phyloP scores from a whole-genome alignment of 2,329 filamentous ascomycete genomes.

The Sporothrix phasma region DNA sequence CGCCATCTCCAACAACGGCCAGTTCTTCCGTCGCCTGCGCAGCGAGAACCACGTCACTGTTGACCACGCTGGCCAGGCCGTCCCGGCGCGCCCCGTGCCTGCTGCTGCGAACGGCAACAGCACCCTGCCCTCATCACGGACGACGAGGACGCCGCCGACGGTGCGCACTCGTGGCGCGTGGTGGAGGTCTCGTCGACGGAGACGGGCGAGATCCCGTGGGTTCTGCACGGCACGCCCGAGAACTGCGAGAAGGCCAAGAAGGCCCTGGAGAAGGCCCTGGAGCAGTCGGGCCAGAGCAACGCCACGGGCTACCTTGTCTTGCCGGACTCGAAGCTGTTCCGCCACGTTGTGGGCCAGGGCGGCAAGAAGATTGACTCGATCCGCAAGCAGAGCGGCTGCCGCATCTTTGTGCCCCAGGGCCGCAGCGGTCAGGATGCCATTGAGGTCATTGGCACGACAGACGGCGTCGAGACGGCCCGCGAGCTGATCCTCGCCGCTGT shows the following conservation, averaged over 20 bases:
- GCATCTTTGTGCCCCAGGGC: constrained; percentile 80
- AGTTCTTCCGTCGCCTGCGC: constrained; percentile 84
- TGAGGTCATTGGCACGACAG: constrained; percentile 70
- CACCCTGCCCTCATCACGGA: constrained; percentile 85
- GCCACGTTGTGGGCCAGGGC: constrained; percentile 78
- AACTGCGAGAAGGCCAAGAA: constrained; percentile 74
- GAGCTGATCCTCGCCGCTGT: constrained; percentile 83
- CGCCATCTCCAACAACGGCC: constrained; percentile 73
- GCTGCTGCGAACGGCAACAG: constrained; percentile 52
- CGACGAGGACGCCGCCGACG: constrained; percentile 53
- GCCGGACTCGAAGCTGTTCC: constrained; percentile 80
- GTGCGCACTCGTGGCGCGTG: constrained; percentile 74
- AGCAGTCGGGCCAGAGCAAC: constrained; percentile 57
- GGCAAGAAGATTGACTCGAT: constrained; percentile 90
- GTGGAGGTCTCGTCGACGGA: constrained; percentile 51
- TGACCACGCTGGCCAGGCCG: constrained; percentile 73
- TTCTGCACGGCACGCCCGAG: constrained; percentile 69
- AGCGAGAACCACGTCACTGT: constrained; percentile 83
- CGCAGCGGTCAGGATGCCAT: constrained; percentile 60
- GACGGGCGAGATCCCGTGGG: constrained; percentile 75
- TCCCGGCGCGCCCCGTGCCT: constrained; percentile 59
- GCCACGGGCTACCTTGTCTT: constrained; percentile 81
- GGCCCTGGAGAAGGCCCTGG: constrained; percentile 61
- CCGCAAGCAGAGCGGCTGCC: constrained; percentile 82
- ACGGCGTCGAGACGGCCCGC: constrained; percentile 77